Evolutionary conservation across 2,329 filamentous ascomycete genomes (phyloP).

Genomic region (Sporothrix curviconia): DNA sequence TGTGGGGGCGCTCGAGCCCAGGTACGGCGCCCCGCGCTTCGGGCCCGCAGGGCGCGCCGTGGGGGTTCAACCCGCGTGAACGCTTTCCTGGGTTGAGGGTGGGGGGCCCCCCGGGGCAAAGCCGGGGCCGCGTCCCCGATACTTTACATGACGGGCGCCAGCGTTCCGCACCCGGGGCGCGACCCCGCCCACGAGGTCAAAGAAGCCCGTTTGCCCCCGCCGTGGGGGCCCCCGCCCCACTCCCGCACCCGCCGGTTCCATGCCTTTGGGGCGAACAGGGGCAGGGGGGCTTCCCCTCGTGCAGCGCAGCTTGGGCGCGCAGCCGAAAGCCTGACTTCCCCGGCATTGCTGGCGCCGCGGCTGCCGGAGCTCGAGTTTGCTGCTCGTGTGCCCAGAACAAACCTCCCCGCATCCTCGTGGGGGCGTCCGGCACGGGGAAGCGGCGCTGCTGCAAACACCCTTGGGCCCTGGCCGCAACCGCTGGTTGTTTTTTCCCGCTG

Average conservation of each 20-base stretch:
- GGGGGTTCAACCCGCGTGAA: conserved; percentile 96
- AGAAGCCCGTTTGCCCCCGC: conserved; percentile 61
- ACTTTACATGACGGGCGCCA: conserved; percentile 81
- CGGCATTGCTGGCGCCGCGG: conserved; percentile 44
- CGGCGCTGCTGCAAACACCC: conserved; percentile 70
- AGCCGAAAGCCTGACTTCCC: conserved; percentile 45
- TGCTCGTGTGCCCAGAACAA: conserved; percentile 79
- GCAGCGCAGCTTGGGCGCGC: conserved; percentile 48
- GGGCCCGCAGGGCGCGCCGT: conserved; percentile 65
- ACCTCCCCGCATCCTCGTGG: conserved; percentile 84
- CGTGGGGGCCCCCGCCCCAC: conserved; percentile 50
- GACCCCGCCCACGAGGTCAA: conserved; percentile 63
- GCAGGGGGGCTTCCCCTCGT: conserved; percentile 76
- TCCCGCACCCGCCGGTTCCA: conserved; percentile 65
- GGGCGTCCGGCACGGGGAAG: conserved; percentile 80
- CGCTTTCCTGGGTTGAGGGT: conserved; percentile 78
- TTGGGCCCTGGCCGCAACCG: conserved; percentile 69
- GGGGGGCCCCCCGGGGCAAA: conserved; percentile 28
- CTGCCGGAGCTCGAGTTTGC: conserved; percentile 73
- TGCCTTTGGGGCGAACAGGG: conserved; percentile 58
- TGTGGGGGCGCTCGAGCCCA: conserved; percentile 73
- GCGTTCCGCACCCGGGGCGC: conserved; percentile 68
- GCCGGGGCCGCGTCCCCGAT: conserved; percentile 65
- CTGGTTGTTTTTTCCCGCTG: conserved; percentile 78
- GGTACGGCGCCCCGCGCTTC: conserved; percentile 55